Base-by-base conservation (phyloP, 108 stramenopile genomes). In the Cyclotella distinguenda region DNA sequence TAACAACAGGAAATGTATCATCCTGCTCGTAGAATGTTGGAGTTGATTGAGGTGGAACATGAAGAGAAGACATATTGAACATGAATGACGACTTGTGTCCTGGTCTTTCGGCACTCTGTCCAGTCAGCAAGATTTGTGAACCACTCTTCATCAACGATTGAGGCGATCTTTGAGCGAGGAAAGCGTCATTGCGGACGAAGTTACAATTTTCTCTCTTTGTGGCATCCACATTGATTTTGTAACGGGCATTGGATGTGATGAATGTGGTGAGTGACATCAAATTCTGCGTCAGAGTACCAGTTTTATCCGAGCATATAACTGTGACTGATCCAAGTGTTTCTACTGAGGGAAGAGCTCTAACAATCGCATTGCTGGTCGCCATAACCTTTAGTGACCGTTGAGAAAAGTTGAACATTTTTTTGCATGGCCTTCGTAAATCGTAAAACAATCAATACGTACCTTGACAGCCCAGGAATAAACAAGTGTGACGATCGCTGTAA, bases 271-370 rank as follows among this genome's bases (percentile, higher is more conserved):
- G 87, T 47, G 87, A 76, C 96, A 97, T 97, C 31, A 86, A 78
- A 78, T 97, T 97, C 80, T 94, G 84, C 6, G 98, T 99, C 18
- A 99, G 86, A 19, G 98, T 99, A 32, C 98, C 98, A 8, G 98
- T 99, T 89, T 99, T 99, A 81, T 99, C 98, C 31, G 90, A 89
- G 89, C 96, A 96, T 48, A 98, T 95, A 35, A 90, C 88, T 7
- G 94, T 93, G 9, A 93, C 94, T 64, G 89, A 91, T 64, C 98
- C 98, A 57, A 99, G 89, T 25, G 98, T 98, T 83, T 99, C 97
- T 26, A 97, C 96, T 5, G 98, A 90, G 50, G 96, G 93, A 51
- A 95, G 86, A 34, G 84, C 81, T 65, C 96, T 93, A 26, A 93
- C 77, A 55, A 96, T 88, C 45, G 96, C 95, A 67, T 97, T 96